Conservation (phyloP, 495 filamentous ascomycete species). For the Penicillium lagena region DNA sequence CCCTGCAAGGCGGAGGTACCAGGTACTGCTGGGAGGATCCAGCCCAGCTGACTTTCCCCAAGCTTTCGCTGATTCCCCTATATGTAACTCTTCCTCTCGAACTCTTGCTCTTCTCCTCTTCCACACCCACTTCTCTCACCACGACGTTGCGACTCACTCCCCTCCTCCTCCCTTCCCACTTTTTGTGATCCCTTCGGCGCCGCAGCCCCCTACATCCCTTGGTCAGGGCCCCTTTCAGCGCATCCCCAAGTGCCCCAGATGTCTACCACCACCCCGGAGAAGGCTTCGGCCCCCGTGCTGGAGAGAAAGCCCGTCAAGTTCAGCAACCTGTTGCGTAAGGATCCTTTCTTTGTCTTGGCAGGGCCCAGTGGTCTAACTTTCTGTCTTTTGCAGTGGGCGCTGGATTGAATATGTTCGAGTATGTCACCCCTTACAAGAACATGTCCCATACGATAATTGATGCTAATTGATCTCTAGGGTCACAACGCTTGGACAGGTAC, state of each 20-base stretch:
- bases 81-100: constrained; percentile 3
- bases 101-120: constrained; percentile 6
- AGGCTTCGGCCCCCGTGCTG: constrained; percentile 47
- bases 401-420: constrained; percentile 96
- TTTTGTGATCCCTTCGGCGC: constrained; percentile 45
- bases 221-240: constrained; percentile 76
- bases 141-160: constrained; percentile 3
- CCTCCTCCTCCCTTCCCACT: constrained; percentile 8
- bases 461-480: constrained; percentile 47
- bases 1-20: constrained; percentile 4
- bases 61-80: neutral
- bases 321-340: constrained; percentile 84
- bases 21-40: constrained; percentile 3
- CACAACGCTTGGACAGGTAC: constrained; percentile 78
- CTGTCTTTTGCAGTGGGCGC: constrained; percentile 59
- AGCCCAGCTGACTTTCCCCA: neutral
- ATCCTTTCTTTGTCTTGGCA: constrained; percentile 5
- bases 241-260: constrained; percentile 39
- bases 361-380: too few relatives aligned
- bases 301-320: constrained; percentile 99
- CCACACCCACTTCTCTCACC: constrained; percentile 2
- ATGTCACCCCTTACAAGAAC: constrained; percentile 2
- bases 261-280: constrained; percentile 45
- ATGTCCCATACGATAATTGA: neutral
- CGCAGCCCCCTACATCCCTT: constrained; percentile 82